A percentile compares a stretch with the other conserved stretches of the same genome.
Evolutionary conservation across 2,329 filamentous ascomycete genomes (phyloP).

Genomic region (Botryosphaeria dothidea): DNA sequence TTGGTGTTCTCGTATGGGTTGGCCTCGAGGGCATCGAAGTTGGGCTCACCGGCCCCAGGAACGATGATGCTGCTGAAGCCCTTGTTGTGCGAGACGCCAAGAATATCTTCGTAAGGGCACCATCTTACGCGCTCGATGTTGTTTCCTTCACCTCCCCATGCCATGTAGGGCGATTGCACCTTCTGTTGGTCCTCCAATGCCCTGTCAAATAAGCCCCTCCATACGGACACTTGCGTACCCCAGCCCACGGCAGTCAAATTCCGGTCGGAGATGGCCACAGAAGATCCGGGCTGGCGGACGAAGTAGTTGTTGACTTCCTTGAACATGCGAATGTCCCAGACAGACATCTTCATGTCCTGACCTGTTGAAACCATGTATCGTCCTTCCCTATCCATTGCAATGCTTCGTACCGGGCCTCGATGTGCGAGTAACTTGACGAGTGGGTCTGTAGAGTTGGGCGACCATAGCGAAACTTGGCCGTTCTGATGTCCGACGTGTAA

Average conservation of each 20-base stretch:
- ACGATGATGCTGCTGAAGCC: constrained; percentile 91
- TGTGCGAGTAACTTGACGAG: constrained; percentile 91
- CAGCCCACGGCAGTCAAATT: constrained; percentile 87
- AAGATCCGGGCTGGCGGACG: constrained; percentile 77
- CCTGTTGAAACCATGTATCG: constrained; percentile 94
- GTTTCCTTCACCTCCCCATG: constrained; percentile 84
- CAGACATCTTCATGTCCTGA: constrained; percentile 86
- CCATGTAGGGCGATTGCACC: constrained; percentile 86
- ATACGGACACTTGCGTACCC: constrained; percentile 86
- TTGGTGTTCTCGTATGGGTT: constrained; percentile 95
- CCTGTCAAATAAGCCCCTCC: constrained; percentile 86
- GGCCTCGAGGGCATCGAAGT: constrained; percentile 85
- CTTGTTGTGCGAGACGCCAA: constrained; percentile 79
- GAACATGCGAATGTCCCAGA: constrained; percentile 95
- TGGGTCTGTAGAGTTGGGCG: constrained; percentile 82
- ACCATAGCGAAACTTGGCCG: constrained; percentile 93
- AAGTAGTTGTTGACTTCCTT: constrained; percentile 90
- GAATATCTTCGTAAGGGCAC: constrained; percentile 93
- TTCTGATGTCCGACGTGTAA: constrained; percentile 94
- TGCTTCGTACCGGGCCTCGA: constrained; percentile 79
- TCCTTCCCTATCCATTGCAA: constrained; percentile 86
- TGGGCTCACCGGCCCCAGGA: constrained; percentile 93
- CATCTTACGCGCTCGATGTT: constrained; percentile 79
- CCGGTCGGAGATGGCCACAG: constrained; percentile 84
- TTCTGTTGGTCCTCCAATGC: constrained; percentile 62